Base-by-base conservation (phyloP, 202 grass and related monocot genomes). In the Setaria viridis region DNA sequence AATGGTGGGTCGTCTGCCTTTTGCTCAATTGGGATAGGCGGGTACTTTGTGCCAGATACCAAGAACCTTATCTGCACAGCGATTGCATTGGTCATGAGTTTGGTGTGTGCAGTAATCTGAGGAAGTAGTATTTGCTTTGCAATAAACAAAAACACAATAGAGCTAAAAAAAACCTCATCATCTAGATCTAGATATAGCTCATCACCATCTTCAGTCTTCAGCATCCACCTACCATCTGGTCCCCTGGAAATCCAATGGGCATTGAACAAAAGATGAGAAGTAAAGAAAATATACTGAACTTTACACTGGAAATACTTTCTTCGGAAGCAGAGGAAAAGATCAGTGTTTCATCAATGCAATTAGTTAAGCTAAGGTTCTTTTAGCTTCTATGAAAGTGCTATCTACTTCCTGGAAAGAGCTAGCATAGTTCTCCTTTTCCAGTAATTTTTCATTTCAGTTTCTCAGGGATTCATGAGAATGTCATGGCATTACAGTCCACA, bases 1-100 rank as follows among this genome's bases (percentile, higher is more conserved):
- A 99, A 99, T 78, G 93, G 90, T 65, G 80, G 84, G 39, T 90
- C 88, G 78, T 91, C 67, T 65, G 91, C 91, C 77, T 95, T 90
- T 85, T 99, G 96, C 74, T 94, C 93, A 45, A 92, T 57, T 68
- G 96, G 96, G 78, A 94, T 91, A 74, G 91, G 80, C 19, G 90
- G 96, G 64, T 94, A 99, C 66, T 91, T 99, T 87, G 89, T 87
- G 70, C 84, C 92, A 76, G 93, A 90, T 74, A 95, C 91, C 77
- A 89, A 75, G 76, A 99, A 89, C 67, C 92, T 82, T 85, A 99
- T 93, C 96, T 99, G 88, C 68, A 85, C 10, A 82, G 81, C 70
- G 25, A 64, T 80, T 89, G 54, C 41, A 81, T 29, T 42, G 42
- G 81, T 81, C 56, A 68, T 58, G 67, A 84, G 69, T 37, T 83